A percentile compares a stretch with the other conserved stretches of the same genome.
phyloP scores from a whole-genome alignment of 306 rosid species.

The Vachellia collinsii region DNA sequence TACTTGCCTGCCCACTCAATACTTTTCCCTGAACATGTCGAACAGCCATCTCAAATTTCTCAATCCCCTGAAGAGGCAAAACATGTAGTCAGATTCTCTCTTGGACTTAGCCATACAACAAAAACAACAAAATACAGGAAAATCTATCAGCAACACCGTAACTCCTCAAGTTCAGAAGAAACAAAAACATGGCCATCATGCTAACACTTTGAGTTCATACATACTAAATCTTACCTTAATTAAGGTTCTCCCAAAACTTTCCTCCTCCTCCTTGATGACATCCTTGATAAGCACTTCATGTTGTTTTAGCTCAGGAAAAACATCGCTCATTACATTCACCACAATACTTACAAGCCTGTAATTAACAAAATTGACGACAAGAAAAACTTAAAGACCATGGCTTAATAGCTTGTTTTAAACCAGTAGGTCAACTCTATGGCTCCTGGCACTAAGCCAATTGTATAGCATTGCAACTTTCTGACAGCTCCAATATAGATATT shows the following conservation, averaged over 20 bases:
- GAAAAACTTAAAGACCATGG: neutral
- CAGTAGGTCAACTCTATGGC: neutral
- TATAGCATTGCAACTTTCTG: neutral
- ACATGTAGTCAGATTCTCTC: slow-evolving; percentile 16
- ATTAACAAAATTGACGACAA: slow-evolving; percentile 30
- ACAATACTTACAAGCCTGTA: slow-evolving; percentile 78
- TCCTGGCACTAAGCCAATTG: neutral
- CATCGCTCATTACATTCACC: slow-evolving; percentile 71
- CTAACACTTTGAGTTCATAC: slow-evolving; percentile 8
- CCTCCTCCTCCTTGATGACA: slow-evolving; percentile 88
- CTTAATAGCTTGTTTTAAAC: neutral
- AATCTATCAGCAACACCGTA: slow-evolving; percentile 22
- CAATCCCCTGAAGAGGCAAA: slow-evolving; percentile 75
- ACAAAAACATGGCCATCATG: slow-evolving; percentile 18
- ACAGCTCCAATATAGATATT: neutral
- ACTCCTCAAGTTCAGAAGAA: slow-evolving; percentile 1
- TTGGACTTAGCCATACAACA: slow-evolving; percentile 1
- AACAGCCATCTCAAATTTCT: slow-evolving; percentile 85
- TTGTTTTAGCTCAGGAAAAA: slow-evolving; percentile 82
- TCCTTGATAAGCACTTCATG: slow-evolving; percentile 68
- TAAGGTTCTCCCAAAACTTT: slow-evolving; percentile 92
- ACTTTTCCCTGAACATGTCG: slow-evolving; percentile 79
- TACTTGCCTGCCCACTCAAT: slow-evolving; percentile 91
- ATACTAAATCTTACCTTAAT: slow-evolving; percentile 63
- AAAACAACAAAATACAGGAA: neutral